Conservation (phyloP, 2,329 filamentous ascomycete species). For the Lecanicillium sp. region DNA sequence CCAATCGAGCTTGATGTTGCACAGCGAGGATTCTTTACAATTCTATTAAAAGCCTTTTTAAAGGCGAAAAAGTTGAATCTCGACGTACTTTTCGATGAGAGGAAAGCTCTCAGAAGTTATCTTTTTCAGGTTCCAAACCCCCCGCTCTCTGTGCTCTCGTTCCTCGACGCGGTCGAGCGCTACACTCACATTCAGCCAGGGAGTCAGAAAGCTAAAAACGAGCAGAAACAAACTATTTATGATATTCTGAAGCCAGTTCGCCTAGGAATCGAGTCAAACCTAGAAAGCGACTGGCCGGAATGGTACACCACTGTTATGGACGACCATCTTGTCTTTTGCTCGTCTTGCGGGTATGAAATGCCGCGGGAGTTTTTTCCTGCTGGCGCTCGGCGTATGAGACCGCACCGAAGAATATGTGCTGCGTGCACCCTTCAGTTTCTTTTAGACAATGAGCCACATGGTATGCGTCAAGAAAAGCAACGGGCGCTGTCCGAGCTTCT, state of each 20-base stretch:
- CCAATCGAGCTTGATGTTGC: slow-evolving; percentile 14
- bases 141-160: slow-evolving; percentile 18
- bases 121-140: slow-evolving; percentile 20
- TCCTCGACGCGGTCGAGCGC: slow-evolving; percentile 25
- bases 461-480: slow-evolving; percentile 16
- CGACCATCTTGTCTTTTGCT: slow-evolving; percentile 18
- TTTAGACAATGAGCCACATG: slow-evolving; percentile 22
- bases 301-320: slow-evolving; percentile 20
- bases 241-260: slow-evolving; percentile 25
- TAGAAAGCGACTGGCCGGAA: slow-evolving; percentile 13
- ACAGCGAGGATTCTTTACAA: slow-evolving; percentile 24
- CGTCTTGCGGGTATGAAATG: slow-evolving; percentile 25
- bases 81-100: slow-evolving; percentile 20
- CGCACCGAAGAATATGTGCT: slow-evolving; percentile 17
- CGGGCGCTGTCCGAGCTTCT: slow-evolving; percentile 16
- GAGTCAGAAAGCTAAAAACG: neutral
- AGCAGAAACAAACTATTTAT: slow-evolving; percentile 16
- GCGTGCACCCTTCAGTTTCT: slow-evolving; percentile 19
- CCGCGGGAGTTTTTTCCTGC: slow-evolving; percentile 21
- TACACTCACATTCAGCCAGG: slow-evolving; percentile 14
- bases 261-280: slow-evolving; percentile 14
- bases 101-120: slow-evolving; percentile 21
- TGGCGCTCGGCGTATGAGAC: neutral
- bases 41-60: slow-evolving; percentile 25
- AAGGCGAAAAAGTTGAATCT: slow-evolving; percentile 22